Base-by-base conservation (phyloP, 2,329 filamentous ascomycete genomes). In the Botrytis fragariae region DNA sequence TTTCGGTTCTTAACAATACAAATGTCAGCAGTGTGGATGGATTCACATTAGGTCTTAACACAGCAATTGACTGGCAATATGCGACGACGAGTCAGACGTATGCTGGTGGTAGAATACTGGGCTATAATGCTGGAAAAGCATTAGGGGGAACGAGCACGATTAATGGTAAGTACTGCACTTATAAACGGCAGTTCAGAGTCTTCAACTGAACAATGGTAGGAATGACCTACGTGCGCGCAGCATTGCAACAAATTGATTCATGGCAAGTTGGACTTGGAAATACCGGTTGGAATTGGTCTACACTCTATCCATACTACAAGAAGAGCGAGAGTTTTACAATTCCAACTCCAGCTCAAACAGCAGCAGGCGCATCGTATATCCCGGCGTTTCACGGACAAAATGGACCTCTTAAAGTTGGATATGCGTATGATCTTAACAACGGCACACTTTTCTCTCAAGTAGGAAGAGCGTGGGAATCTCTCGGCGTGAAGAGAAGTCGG, bases 271-370 rank as follows among this genome's bases (percentile, higher is more conserved):
- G 25, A 39, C 45, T 68, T 8, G 84, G 84, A 0, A 85, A 85
- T 57, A 74, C 78, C 2, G 83, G 83, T 18, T 86, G 84, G 84
- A 80, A 79, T n/a, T 84, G 81, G 77, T 76, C 82, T 29, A 77
- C 77, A n/a, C 77, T 86, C n/a, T 77, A 81, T 3, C 84, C 82
- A 3, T 86, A 85, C 71, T 82, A 85, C 72, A 80, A 79, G 35
- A 85, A 85, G 75, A 82, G 74, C 54, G 74, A 78, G 60, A 74
- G 74, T 32, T 74, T 78, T 14, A 74, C 75, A 65, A 45, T 74
- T 25, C 74, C 76, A 81, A 81, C 16, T 16, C 10, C 32, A 18
- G 42, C 64, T 32, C 69, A 77, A 48, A 25, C 59, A 32, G 44
- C 64, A 25, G 62, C 57, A n/a, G 69, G 65, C 39, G 72, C 77